These are phyloP conservation scores for Cryphonectria radicalis DNA, from an alignment of 2,329 filamentous ascomycete genomes.

Conservation along the genomic window DNA sequence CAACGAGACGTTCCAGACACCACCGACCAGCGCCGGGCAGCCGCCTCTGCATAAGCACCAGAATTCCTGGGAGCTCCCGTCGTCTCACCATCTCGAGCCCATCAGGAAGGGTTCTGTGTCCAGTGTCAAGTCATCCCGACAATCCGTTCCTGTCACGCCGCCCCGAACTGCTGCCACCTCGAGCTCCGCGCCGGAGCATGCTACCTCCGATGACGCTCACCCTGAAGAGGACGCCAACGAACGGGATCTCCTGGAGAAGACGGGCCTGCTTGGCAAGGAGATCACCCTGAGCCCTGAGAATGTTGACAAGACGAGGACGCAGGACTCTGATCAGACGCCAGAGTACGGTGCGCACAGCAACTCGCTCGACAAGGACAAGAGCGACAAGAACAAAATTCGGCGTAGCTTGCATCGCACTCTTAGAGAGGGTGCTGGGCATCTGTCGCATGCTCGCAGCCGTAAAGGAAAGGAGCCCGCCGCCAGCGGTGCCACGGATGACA, in stretches of 20 bases:
- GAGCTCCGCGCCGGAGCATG: slow-evolving; percentile 37
- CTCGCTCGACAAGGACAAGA: slow-evolving; percentile 52
- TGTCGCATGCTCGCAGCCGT: slow-evolving; percentile 70
- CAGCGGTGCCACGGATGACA: slow-evolving; percentile 58
- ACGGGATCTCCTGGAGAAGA: slow-evolving; percentile 68
- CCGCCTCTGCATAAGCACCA: slow-evolving; percentile 46
- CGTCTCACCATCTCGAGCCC: slow-evolving; percentile 40
- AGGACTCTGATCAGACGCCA: slow-evolving; percentile 47
- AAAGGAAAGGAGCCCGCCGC: slow-evolving; percentile 76
- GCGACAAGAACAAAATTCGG: slow-evolving; percentile 71
- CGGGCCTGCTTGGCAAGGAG: slow-evolving; percentile 62
- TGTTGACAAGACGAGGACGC: slow-evolving; percentile 44
- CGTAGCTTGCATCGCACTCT: slow-evolving; percentile 89
- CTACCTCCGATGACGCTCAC: slow-evolving; percentile 40
- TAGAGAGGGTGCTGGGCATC: slow-evolving; percentile 74
- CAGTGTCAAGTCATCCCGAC: slow-evolving; percentile 45
- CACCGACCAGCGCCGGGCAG: slow-evolving; percentile 46
- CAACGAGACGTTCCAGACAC: slow-evolving; percentile 55
- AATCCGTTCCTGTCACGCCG: slow-evolving; percentile 40
- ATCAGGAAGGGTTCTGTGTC: slow-evolving; percentile 49
- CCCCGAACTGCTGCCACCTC: slow-evolving; percentile 39
- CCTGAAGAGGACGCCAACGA: slow-evolving; percentile 68
- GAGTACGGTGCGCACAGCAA: slow-evolving; percentile 33
- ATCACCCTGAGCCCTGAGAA: slow-evolving; percentile 48
- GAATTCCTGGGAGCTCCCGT: slow-evolving; percentile 49